Evolutionary conservation across 257 asterid species (phyloP), one percentile per base, ranked within the genome.

Genomic region (Solanum infundibuliforme): DNA sequence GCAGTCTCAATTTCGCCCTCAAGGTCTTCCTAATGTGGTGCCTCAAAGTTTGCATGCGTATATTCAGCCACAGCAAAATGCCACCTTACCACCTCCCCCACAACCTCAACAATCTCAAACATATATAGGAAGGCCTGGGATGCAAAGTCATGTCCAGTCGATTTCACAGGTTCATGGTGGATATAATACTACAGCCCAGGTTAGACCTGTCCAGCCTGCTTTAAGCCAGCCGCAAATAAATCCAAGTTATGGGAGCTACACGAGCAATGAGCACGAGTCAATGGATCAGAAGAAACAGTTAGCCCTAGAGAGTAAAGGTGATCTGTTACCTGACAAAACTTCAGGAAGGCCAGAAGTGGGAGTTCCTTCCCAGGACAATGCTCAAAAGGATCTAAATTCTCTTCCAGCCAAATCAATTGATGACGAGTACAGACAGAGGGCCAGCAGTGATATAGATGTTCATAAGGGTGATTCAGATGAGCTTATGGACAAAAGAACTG

Each of bases 1-100:
- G 88, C 97, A 92, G 74, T 90, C 94, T 71, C 95, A 92, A 90
- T 83, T 90, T 86, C 96, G 90, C 60, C 92, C 96, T 8, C 88
- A 92, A 86, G 95, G 92, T 35, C 93, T 95, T 69, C 93, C 94
- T 75, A 95, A 84, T 72, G 73, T 75, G 77, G 88, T 87, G 87
- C 92, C 85, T 41, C 92, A 89, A 86, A 88, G 32, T 66, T 34
- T 88, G 20, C 90, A 87, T 72, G 82, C 84, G 4, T 38, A 88
- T 88, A 39, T 68, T 62, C 93, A 87, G 58, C 79, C 85, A 82
- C 91, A 90, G 86, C 93, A 88, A 83, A 92, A 86, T 89, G 89
- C 76, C 25, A 84, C 91, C 38, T 31, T 85, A 65, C 90, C 89
- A 32, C 91, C 92, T 74, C 87, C 89, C 83, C 36, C 65, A 60